A percentile compares a stretch with the other conserved stretches of the same genome.
phyloP scores from a whole-genome alignment of 305 asterid genomes.

The Fraxinus albicans region DNA sequence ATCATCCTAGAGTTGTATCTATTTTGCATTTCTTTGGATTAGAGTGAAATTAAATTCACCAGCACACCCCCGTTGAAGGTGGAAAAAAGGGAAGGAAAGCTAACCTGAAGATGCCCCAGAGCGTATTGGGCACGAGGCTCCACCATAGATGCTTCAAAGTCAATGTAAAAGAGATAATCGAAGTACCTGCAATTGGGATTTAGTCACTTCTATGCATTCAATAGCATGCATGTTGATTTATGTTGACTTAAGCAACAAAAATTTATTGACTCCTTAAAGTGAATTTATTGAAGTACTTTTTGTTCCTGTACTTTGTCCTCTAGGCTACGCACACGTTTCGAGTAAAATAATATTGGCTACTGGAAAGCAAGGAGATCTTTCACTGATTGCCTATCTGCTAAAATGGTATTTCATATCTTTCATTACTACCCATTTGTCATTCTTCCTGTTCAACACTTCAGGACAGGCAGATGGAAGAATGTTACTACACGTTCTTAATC shows the following conservation, averaged over 20 bases:
- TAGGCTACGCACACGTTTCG: not conserved
- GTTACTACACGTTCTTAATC: not conserved
- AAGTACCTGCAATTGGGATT: conserved; percentile 69
- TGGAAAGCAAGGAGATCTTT: not conserved
- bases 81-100: not conserved
- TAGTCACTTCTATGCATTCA: conserved; percentile 18
- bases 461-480: not conserved
- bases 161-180: conserved; percentile 88
- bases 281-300: not conserved
- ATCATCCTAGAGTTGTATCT: not conserved
- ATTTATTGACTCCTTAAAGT: not conserved
- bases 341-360: not conserved
- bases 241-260: not conserved
- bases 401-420: not conserved
- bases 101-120: conserved; percentile 81
- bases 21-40: not conserved
- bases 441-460: not conserved
- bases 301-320: not conserved
- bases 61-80: not conserved
- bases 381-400: not conserved
- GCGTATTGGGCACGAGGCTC: conserved; percentile 93
- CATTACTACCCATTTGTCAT: not conserved
- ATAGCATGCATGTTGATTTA: not conserved
- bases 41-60: not conserved
- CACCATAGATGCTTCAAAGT: conserved; percentile 94